A percentile compares a stretch with the other conserved stretches of the same genome.
Evolutionary conservation across 2,329 filamentous ascomycete species (phyloP).

Genomic region (Calonectria leucothoes): DNA sequence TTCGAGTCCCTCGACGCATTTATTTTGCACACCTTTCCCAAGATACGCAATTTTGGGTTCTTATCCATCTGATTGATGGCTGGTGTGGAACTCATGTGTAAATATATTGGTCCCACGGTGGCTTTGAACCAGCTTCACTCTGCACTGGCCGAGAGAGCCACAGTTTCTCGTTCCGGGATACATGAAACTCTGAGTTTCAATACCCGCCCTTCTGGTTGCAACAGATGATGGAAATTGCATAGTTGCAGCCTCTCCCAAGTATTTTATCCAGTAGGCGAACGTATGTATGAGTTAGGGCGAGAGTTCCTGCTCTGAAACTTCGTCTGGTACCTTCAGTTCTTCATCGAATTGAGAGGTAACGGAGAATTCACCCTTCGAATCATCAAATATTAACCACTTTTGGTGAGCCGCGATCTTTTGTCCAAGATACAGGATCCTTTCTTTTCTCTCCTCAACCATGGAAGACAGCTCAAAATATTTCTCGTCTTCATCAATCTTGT

Average conservation of each 20-base stretch:
- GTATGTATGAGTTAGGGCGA: neutral
- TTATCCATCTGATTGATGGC: too few species aligned
- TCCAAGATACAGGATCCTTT: slow-evolving; percentile 70
- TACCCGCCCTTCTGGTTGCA: too few species aligned
- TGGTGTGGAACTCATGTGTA: too few species aligned
- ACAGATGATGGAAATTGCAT: too few species aligned
- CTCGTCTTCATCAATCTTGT: slow-evolving; percentile 75
- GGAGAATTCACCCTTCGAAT: slow-evolving; percentile 50
- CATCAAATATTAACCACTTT: slow-evolving; percentile 61
- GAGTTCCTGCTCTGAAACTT: neutral
- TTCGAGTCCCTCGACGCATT: too few species aligned
- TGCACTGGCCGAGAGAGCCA: too few species aligned
- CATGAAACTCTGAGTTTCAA: too few species aligned
- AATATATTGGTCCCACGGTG: too few species aligned
- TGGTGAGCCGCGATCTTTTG: slow-evolving; percentile 56
- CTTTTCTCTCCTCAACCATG: slow-evolving; percentile 66
- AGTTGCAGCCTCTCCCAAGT: neutral
- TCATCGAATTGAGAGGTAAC: slow-evolving; percentile 52
- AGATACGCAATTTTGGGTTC: too few species aligned
- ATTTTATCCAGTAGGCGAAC: neutral
- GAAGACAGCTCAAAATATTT: slow-evolving; percentile 71
- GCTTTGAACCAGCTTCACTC: too few species aligned
- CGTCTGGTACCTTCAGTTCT: slow-evolving; percentile 39
- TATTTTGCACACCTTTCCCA: too few species aligned
- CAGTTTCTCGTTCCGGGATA: too few species aligned